A percentile compares a stretch with the other conserved stretches of the same genome.
Conservation (phyloP, 2,329 filamentous ascomycete genomes). For the Calycina marina region DNA sequence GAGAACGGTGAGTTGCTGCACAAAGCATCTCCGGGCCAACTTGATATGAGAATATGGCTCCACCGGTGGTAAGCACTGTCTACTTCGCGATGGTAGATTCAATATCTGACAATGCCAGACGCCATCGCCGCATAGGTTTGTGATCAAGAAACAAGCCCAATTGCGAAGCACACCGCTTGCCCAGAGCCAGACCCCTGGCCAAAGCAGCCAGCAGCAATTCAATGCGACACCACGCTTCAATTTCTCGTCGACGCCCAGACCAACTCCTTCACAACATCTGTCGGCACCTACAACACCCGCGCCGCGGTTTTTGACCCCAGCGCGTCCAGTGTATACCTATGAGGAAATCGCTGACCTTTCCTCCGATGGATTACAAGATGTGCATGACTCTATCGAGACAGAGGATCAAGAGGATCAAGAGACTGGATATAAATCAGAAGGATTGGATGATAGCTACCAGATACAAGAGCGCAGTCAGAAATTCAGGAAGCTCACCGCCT, state of each 20-base stretch:
- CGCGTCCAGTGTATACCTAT: conserved; percentile 6
- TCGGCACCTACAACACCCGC: conserved; percentile 15
- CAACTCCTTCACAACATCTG: conserved; percentile 12
- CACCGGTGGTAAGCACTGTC: conserved; percentile 18
- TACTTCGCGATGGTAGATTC: conserved; percentile 1
- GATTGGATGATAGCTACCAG: conserved; percentile 13
- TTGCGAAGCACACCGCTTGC: conserved; percentile 11
- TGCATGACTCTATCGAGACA: conserved; percentile 17
- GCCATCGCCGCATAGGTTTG: conserved; percentile 25
- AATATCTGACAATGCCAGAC: conserved; percentile 18
- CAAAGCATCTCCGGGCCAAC: no score
- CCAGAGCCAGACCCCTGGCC: conserved; percentile 12
- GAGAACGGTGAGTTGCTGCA: no score
- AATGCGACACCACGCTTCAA: conserved; percentile 23
- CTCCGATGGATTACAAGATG: conserved; percentile 10
- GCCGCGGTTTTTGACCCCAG: conserved; percentile 18
- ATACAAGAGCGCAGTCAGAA: conserved; percentile 15
- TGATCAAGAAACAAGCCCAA: conserved; percentile 18
- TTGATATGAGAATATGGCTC: no score
- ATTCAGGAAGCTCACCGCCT: conserved; percentile 16
- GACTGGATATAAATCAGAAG: conserved; percentile 6
- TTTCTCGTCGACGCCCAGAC: conserved; percentile 18
- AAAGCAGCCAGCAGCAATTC: conserved; percentile 18
- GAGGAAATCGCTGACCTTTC: conserved; percentile 16
- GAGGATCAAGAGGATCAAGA: conserved; percentile 13